Base-by-base conservation (phyloP, 768 basidiomycete genomes). In the Russula sp. region DNA sequence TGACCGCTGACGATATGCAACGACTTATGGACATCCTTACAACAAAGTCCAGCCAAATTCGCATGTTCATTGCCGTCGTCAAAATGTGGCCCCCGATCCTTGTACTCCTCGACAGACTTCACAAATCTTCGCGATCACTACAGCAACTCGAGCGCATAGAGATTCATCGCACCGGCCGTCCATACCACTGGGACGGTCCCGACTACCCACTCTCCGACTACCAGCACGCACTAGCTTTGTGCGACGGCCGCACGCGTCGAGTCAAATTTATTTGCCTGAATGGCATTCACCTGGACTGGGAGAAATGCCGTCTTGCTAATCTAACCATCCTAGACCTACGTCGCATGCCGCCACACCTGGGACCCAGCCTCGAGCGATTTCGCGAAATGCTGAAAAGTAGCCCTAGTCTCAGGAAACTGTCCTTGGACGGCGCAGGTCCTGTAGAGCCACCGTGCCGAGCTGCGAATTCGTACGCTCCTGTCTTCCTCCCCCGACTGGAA, bases 251-350 rank as follows among this genome's bases (percentile, higher is more conserved):
- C 10, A 75, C 82, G 1, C 78, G 76, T 8, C 70, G 71, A n/a
- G 73, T 90, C 10, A 73, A 74, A 34, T 78, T 82, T 67, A 68
- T 89, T 47, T 77, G 80, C 42, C 69, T 87, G 35, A 81, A 83
- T 59, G 86, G 85, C 3, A 73, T 89, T 34, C 77, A 84, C 64
- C 73, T 88, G 63, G 79, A 88, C 71, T 89, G 87, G 83, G 67
- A 74, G 14, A 71, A 71, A 18, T 77, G 84, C 8, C 58, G 71
- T 56, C 34, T 86, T 9, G 68, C 71, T 37, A 82, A 87, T 66
- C 80, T 91, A n/a, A 79, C 79, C 27, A 80, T 80, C 10, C 76
- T 91, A 59, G 87, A 89, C 66, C 73, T 91, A 57, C 81, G 87
- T 44, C 80, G 83, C 32, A 77, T 89, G 59, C 77, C 85, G 18